These are phyloP conservation scores for Citrullus colocynthis DNA, from an alignment of 306 rosid genomes.

Conservation along the genomic window DNA sequence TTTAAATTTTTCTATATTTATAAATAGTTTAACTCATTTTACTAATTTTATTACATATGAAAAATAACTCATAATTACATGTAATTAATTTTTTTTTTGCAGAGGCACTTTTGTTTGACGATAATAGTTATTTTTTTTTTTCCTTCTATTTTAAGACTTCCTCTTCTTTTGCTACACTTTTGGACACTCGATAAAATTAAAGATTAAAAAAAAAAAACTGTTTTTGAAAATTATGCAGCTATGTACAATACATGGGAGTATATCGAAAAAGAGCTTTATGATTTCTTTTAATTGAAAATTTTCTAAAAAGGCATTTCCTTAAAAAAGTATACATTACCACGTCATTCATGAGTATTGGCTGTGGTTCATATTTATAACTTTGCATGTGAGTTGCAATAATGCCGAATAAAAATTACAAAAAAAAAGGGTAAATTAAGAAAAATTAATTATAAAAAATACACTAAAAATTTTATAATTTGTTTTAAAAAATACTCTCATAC, in stretches of 20 bases:
- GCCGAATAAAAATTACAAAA: not conserved
- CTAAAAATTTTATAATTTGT: too few species aligned
- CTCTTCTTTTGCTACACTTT: not conserved
- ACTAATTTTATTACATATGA: too few species aligned
- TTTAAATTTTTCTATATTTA: too few species aligned
- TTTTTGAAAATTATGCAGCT: not conserved
- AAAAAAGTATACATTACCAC: not conserved
- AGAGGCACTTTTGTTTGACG: too few species aligned
- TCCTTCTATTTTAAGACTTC: not conserved
- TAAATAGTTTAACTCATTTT: too few species aligned
- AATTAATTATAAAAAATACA: too few species aligned
- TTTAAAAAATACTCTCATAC: too few species aligned
- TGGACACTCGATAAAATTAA: not conserved
- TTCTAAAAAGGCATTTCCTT: not conserved
- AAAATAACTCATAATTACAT: too few species aligned
- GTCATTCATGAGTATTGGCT: conserved; percentile 4
- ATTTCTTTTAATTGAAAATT: not conserved
- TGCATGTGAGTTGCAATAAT: conserved; percentile 7
- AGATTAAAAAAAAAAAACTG: too few species aligned
- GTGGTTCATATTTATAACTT: conserved; percentile 5
- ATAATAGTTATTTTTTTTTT: not conserved
- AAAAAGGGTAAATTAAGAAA: not conserved
- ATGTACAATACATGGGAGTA: not conserved
- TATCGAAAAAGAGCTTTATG: not conserved
- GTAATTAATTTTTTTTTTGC: too few species aligned